Conservation (phyloP, 2,329 filamentous ascomycete genomes). For the Botryotinia calthae region DNA sequence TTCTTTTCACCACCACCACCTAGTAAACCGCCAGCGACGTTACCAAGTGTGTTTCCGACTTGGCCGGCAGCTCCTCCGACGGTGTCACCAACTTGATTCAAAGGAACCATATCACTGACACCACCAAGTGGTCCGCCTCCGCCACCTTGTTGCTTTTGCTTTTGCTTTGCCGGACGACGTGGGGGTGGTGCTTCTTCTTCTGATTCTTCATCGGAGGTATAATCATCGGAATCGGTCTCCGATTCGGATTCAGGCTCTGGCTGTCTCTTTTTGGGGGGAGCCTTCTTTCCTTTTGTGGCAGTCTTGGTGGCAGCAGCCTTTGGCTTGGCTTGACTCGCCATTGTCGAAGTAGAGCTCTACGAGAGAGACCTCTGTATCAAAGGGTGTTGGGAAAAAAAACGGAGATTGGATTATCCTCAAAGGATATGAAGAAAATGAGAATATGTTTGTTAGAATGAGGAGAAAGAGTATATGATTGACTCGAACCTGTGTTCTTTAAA, state of each 20-base stretch:
- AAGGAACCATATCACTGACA: constrained; percentile 18
- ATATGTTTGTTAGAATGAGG: background rate
- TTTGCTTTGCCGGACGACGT: constrained; percentile 16
- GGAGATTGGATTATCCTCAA: background rate
- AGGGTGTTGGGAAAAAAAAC: background rate
- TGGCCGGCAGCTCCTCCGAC: constrained; percentile 13
- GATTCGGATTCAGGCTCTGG: constrained; percentile 13
- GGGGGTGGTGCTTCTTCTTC: constrained; percentile 19
- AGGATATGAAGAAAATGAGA: background rate
- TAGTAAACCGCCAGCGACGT: constrained; percentile 4
- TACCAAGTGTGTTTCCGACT: constrained; percentile 17
- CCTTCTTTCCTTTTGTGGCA: constrained; percentile 14
- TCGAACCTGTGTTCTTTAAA: constrained; percentile 18
- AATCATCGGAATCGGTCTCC: constrained; percentile 17
- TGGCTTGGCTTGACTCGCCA: constrained; percentile 16
- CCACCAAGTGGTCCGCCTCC: constrained; percentile 17
- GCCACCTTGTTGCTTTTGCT: constrained; percentile 10
- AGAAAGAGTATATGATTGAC: constrained; percentile 6
- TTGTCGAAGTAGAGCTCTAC: background rate
- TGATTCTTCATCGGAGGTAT: constrained; percentile 13
- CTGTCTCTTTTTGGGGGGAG: constrained; percentile 12
- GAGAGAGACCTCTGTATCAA: background rate
- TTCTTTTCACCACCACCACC: constrained; percentile 20
- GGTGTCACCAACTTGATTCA: constrained; percentile 14
- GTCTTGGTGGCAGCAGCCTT: constrained; percentile 17